These are phyloP conservation scores for Fraxinus pennsylvanica DNA, from an alignment of 257 asterid species.

Conservation along the genomic window DNA sequence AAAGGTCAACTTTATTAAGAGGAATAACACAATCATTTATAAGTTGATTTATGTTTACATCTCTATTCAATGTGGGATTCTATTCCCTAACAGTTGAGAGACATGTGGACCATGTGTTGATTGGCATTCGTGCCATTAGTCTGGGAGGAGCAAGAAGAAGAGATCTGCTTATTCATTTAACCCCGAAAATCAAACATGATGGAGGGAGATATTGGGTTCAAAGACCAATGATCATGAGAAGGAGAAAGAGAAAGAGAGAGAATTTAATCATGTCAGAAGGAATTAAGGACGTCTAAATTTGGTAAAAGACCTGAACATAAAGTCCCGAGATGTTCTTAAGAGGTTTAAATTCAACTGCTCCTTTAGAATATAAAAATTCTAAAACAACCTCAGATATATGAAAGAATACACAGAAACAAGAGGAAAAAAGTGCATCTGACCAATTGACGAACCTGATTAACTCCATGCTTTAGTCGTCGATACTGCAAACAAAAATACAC, in stretches of 20 bases:
- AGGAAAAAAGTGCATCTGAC: conserved; percentile 27
- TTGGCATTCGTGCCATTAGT: background rate
- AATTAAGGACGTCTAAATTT: background rate
- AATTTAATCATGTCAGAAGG: background rate
- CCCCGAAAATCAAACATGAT: background rate
- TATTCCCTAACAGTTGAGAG: background rate
- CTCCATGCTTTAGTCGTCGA: conserved; percentile 95
- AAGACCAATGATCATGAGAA: background rate
- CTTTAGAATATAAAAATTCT: conserved; percentile 5
- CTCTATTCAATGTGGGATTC: too few relatives aligned
- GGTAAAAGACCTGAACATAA: background rate
- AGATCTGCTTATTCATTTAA: background rate
- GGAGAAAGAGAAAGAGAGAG: background rate
- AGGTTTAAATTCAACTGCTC: conserved; percentile 5
- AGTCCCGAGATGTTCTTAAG: background rate
- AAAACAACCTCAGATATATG: conserved; percentile 14
- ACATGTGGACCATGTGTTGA: conserved; percentile 5
- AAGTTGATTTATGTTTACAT: too few relatives aligned
- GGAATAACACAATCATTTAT: too few relatives aligned
- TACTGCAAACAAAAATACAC: conserved; percentile 60
- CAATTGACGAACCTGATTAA: conserved; percentile 70
- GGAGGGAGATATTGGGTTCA: background rate
- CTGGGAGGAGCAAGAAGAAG: background rate
- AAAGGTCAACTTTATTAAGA: too few relatives aligned
- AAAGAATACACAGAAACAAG: conserved; percentile 24